A percentile compares a stretch with the other conserved stretches of the same genome.
Evolutionary conservation across 306 rosid species (phyloP).

Genomic region (Albizia julibrissin): DNA sequence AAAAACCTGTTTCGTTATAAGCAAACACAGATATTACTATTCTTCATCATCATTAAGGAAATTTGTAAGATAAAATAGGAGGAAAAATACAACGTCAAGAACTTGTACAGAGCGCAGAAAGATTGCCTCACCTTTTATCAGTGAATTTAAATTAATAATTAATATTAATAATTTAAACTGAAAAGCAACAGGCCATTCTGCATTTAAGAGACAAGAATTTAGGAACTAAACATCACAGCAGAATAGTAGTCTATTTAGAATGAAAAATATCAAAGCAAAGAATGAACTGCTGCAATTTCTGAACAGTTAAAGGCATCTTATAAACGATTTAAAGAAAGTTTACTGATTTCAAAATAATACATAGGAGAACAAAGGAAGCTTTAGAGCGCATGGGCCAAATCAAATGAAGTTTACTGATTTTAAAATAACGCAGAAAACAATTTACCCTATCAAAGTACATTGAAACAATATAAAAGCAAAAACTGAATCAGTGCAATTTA

Average conservation of each 20-base stretch:
- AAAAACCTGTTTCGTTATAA: conserved; percentile 78
- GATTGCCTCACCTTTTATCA: conserved; percentile 14
- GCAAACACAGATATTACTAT: conserved; percentile 38
- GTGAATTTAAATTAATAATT: background rate
- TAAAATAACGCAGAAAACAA: background rate
- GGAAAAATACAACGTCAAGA: background rate
- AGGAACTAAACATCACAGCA: conserved; percentile 20
- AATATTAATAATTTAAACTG: background rate
- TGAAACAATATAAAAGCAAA: conserved; percentile 18
- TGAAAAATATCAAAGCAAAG: conserved; percentile 12
- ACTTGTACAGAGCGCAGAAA: conserved; percentile 15
- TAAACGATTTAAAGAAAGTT: conserved; percentile 17
- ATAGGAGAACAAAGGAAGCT: background rate
- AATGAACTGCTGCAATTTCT: conserved; percentile 10
- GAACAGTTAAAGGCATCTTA: conserved; percentile 6
- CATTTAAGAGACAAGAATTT: conserved; percentile 8
- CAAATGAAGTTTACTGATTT: background rate
- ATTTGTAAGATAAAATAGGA: conserved; percentile 19
- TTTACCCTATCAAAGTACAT: background rate
- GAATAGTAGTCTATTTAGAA: background rate
- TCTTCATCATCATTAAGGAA: conserved; percentile 21
- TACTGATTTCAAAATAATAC: background rate
- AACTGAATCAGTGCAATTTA: conserved; percentile 1
- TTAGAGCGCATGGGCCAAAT: background rate
- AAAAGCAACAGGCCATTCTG: background rate